These are phyloP conservation scores for Anethum foeniculum DNA, from an alignment of 140 eudicot species.

Conservation along the genomic window DNA sequence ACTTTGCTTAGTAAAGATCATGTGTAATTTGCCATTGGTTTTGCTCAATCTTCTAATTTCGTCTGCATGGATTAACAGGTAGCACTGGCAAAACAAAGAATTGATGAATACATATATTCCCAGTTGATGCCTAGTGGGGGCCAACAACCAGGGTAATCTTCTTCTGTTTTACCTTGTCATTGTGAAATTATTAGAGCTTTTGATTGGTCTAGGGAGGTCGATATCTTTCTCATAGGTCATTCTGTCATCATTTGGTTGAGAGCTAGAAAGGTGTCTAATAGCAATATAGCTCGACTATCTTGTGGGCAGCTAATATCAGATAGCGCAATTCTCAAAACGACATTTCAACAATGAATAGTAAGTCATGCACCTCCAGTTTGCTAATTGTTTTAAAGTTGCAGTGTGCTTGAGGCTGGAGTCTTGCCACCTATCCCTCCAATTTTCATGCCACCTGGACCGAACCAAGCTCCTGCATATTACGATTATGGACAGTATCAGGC, in stretches of 20 bases:
- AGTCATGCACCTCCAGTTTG: background rate
- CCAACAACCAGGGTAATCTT: constrained; percentile 46
- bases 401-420: constrained; percentile 27
- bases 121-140: constrained; percentile 73
- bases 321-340: background rate
- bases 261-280: background rate
- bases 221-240: background rate
- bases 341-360: background rate
- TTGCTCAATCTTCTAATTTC: background rate
- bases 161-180: constrained; percentile 3
- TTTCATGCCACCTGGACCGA: constrained; percentile 32
- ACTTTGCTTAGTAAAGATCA: background rate
- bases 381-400: constrained; percentile 22
- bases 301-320: background rate
- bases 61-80: constrained; percentile 38
- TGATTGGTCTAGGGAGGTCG: background rate
- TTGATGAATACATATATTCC: constrained; percentile 84
- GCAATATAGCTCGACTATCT: background rate
- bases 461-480: constrained; percentile 34
- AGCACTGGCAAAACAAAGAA: constrained; percentile 83
- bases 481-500: constrained; percentile 32
- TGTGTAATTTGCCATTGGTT: background rate
- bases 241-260: too few relatives aligned
- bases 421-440: constrained; percentile 31
- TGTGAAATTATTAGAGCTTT: constrained; percentile 1